Conservation (phyloP, 2,329 filamentous ascomycete species). For the Drechslerella stenobrocha region DNA sequence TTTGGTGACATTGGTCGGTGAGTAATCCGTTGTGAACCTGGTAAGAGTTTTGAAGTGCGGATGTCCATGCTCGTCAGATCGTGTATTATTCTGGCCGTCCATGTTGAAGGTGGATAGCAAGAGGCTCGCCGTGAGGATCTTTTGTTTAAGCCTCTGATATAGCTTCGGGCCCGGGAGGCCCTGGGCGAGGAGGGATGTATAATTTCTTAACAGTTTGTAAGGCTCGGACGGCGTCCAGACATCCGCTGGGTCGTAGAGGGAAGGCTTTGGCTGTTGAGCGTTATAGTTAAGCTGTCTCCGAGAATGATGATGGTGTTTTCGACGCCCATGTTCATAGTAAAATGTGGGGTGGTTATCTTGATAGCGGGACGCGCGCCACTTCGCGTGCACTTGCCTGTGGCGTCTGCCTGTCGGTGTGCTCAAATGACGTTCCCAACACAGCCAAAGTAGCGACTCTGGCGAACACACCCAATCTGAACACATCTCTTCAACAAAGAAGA, state of each 20-base stretch:
- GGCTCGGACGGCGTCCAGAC: not conserved
- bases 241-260: not conserved
- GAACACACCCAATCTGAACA: slow-evolving; percentile 29
- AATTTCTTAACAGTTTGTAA: slow-evolving; percentile 39
- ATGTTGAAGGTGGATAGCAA: slow-evolving; percentile 33
- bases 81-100: slow-evolving; percentile 15
- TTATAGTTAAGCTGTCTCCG: not conserved
- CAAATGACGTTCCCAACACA: slow-evolving; percentile 28
- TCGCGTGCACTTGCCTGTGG: slow-evolving; percentile 4
- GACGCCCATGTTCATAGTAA: no score
- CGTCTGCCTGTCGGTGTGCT: not conserved
- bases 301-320: no score
- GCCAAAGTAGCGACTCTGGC: slow-evolving; percentile 8
- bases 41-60: slow-evolving; percentile 78
- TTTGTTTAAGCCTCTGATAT: slow-evolving; percentile 29
- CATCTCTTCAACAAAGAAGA: slow-evolving; percentile 13
- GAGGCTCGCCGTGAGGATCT: slow-evolving; percentile 15
- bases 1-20: slow-evolving; percentile 82
- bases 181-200: slow-evolving; percentile 35
- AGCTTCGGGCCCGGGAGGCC: slow-evolving; percentile 37
- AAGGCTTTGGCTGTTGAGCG: not conserved
- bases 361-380: not conserved
- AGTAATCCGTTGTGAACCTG: slow-evolving; percentile 85
- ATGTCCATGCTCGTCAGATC: slow-evolving; percentile 13
- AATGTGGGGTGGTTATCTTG: slow-evolving; percentile 9